A percentile compares a stretch with the other conserved stretches of the same genome.
Conservation (phyloP, 140 eudicot species). For the Ambrosia hybrid region DNA sequence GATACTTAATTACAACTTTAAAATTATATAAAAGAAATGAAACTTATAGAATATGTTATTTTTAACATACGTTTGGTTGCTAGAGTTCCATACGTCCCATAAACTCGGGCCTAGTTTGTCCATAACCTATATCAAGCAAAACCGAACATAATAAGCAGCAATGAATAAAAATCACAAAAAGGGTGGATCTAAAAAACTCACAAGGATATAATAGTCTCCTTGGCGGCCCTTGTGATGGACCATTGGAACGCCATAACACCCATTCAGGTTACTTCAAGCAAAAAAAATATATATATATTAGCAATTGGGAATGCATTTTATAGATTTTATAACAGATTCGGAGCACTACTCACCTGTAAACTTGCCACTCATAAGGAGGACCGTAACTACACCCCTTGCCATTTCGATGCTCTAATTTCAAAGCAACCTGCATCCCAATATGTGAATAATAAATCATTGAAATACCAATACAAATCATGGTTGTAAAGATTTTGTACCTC, state of each 20-base stretch:
- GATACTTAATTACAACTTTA: not conserved
- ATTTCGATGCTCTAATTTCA: too few relatives aligned
- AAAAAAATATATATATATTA: slow-evolving; percentile 7
- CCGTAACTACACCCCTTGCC: too few relatives aligned
- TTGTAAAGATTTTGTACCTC: slow-evolving; percentile 43
- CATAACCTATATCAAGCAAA: slow-evolving; percentile 46
- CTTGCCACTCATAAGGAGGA: too few relatives aligned
- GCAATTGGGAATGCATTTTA: slow-evolving; percentile 4
- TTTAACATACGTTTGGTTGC: slow-evolving; percentile 48
- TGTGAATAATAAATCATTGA: not conserved
- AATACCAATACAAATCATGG: not conserved
- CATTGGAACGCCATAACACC: slow-evolving; percentile 66
- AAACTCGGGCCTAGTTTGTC: slow-evolving; percentile 72
- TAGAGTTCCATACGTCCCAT: slow-evolving; percentile 81
- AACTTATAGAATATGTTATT: not conserved
- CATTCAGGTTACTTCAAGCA: slow-evolving; percentile 48
- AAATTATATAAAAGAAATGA: not conserved
- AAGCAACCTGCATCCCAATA: slow-evolving; percentile 39
- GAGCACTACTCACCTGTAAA: not conserved
- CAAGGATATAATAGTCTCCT: slow-evolving; percentile 72
- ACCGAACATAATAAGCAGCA: slow-evolving; percentile 8
- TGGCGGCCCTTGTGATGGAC: slow-evolving; percentile 69
- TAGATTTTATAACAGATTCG: not conserved
- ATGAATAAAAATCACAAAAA: not conserved
- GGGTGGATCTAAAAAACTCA: slow-evolving; percentile 24